Conservation (phyloP, 495 filamentous ascomycete genomes). For the Penicillium longicatenatum region DNA sequence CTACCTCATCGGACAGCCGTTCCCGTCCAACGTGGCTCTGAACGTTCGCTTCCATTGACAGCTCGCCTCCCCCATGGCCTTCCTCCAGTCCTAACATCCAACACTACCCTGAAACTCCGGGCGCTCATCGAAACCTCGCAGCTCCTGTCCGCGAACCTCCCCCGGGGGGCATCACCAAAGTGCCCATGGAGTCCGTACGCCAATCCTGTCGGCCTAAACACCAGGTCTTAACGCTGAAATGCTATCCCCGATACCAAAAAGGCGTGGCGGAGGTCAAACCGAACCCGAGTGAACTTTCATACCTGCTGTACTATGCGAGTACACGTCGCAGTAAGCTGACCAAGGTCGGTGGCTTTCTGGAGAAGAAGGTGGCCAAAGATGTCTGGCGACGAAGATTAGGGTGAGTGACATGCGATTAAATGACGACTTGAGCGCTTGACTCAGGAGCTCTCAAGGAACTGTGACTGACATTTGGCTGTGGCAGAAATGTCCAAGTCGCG, state of each 20-base stretch:
- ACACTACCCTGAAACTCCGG: background rate
- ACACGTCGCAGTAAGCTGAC: constrained; percentile 90
- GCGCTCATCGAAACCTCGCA: background rate
- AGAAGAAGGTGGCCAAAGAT: constrained; percentile 86
- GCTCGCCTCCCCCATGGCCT: constrained; percentile 18
- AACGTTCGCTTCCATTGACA: constrained; percentile 13
- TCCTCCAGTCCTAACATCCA: constrained; percentile 2
- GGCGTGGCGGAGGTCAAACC: constrained; percentile 87
- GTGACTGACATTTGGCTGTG: constrained; percentile 10
- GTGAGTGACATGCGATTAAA: constrained; percentile 51
- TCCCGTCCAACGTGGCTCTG: constrained; percentile 24
- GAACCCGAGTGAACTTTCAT: constrained; percentile 91
- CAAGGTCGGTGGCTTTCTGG: constrained; percentile 88
- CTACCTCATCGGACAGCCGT: constrained; percentile 34
- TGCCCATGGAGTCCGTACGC: constrained; percentile 60
- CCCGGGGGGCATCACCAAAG: constrained; percentile 10
- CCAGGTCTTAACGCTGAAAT: constrained; percentile 89
- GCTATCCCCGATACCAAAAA: constrained; percentile 88
- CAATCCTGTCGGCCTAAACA: constrained; percentile 81
- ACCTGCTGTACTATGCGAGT: constrained; percentile 92
- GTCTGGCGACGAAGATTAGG: constrained; percentile 79
- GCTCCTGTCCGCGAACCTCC: constrained; percentile 10
- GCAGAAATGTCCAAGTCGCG: constrained; percentile 88
- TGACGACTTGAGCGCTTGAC: too few species aligned
- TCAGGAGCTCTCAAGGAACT: too few species aligned